Percentiles rank a stretch among this genome's conserved stretches.
Evolutionary conservation across 441 rosid genomes (phyloP).

Genomic region (Isatis lusitanica): DNA sequence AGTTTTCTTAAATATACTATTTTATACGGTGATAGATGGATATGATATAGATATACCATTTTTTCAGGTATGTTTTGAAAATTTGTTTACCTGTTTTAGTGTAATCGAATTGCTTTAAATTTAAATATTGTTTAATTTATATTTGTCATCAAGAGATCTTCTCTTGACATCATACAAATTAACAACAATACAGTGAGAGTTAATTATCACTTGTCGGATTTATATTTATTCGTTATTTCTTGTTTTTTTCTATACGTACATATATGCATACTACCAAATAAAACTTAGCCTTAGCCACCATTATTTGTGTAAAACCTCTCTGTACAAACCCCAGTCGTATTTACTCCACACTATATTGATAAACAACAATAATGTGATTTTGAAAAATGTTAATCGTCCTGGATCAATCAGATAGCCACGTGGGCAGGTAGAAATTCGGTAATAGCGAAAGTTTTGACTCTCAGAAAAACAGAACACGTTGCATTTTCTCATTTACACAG

Average conservation of each 20-base stretch:
- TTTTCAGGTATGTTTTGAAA: not conserved
- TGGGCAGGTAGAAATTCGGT: conserved; percentile 12
- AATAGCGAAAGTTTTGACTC: conserved; percentile 27
- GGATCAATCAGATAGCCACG: conserved; percentile 19
- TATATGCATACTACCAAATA: not conserved
- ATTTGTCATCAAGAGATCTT: too few species aligned
- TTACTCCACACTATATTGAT: not conserved
- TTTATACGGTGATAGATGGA: not conserved
- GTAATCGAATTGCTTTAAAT: too few species aligned
- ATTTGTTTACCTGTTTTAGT: too few species aligned
- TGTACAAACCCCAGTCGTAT: not conserved
- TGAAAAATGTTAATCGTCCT: not conserved
- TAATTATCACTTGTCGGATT: not conserved
- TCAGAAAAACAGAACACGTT: conserved; percentile 17
- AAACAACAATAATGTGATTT: not conserved
- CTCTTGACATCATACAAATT: not conserved
- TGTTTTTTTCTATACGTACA: not conserved
- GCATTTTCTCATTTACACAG: conserved; percentile 28
- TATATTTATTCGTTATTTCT: not conserved
- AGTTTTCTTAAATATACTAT: not conserved
- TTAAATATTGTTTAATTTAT: too few species aligned
- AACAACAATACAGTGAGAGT: not conserved
- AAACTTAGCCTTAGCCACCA: not conserved
- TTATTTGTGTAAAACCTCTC: not conserved
- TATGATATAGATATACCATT: not conserved